Base-by-base conservation (phyloP, 2,329 filamentous ascomycete species). In the Aspergillus quadricinctus region DNA sequence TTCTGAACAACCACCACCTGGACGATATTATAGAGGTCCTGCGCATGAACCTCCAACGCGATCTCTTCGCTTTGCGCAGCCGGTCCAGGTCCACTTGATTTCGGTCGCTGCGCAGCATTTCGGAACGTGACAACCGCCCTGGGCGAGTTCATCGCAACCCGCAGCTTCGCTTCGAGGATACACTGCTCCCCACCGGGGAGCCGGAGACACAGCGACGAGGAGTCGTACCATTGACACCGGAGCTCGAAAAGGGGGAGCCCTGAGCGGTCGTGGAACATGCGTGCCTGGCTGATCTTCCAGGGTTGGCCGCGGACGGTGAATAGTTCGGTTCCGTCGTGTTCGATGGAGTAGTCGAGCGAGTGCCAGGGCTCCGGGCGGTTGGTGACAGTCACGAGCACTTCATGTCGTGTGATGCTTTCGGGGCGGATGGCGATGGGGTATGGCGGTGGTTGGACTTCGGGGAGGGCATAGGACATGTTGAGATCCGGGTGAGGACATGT, bases 341-440 rank as follows among this genome's bases (percentile, higher is more conserved):
- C 27, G 21, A 63, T 49, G 3, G 46, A 53, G 49, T 63, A 63
- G 49, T 63, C 54, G n/a, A 63, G 57, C 1, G 56, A 28, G 27
- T 63, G 61, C 61, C 61, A 63, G 29, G 61, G 61, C 19, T 61
- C 57, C 3, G 61, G 57, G 4, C 45, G 45, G 35, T 61, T 63
- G 23, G 46, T 53, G 9, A 63, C 49, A 4, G 46, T 57, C 4
- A 63, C 46, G 9, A 52, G 23, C 1, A 56, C 52, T 11, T 59
- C 54, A 14, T 40, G 31, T 10, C 35, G 55, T 1, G 61, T 40
- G 48, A 63, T 55, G 23, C 19, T 50, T 9, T 63, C 57, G 21
- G 52, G 52, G 11, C 61, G 59, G 48, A 63, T 54, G 35, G 59
- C 61, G 40, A 63, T 53, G 5, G 57, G 56, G 14, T 45, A 49